Conservation (phyloP, 1,284 basidiomycete species). For the Ustilago loliicola region DNA sequence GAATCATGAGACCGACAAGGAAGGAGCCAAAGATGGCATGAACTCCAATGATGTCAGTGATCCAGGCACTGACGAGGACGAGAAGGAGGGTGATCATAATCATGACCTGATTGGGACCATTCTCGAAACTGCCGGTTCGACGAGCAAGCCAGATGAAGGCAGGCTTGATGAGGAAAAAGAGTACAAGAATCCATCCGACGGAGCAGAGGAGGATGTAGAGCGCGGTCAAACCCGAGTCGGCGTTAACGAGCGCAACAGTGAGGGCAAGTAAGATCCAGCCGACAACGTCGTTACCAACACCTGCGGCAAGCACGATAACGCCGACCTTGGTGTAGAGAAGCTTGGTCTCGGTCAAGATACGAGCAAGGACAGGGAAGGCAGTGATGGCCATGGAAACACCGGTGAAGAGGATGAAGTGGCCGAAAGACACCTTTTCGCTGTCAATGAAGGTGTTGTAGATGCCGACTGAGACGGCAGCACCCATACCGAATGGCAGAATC, state of each 20-base stretch:
- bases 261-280: conserved; percentile 80
- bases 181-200: conserved; percentile 83
- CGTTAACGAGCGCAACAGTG: conserved; percentile 90
- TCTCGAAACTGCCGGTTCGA: conserved; percentile 83
- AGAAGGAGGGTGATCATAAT: conserved; percentile 83
- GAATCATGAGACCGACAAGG: conserved; percentile 87
- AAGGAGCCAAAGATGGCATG: conserved; percentile 89
- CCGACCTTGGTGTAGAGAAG: conserved; percentile 93
- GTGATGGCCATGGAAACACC: conserved; percentile 93
- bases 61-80: conserved; percentile 83
- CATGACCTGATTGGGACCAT: conserved; percentile 80
- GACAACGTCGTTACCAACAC: conserved; percentile 88
- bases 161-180: conserved; percentile 80
- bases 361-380: conserved; percentile 85
- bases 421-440: conserved; percentile 75
- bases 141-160: conserved; percentile 80
- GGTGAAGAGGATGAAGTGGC: conserved; percentile 93
- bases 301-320: conserved; percentile 87
- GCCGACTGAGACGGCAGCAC: conserved; percentile 83
- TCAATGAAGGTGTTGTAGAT: conserved; percentile 86
- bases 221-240: conserved; percentile 78
- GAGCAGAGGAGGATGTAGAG: conserved; percentile 85
- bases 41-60: conserved; percentile 89
- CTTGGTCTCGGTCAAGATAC: conserved; percentile 74
- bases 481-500: conserved; percentile 84